Conservation (phyloP, 2,329 filamentous ascomycete species). For the Fusarium sp. region DNA sequence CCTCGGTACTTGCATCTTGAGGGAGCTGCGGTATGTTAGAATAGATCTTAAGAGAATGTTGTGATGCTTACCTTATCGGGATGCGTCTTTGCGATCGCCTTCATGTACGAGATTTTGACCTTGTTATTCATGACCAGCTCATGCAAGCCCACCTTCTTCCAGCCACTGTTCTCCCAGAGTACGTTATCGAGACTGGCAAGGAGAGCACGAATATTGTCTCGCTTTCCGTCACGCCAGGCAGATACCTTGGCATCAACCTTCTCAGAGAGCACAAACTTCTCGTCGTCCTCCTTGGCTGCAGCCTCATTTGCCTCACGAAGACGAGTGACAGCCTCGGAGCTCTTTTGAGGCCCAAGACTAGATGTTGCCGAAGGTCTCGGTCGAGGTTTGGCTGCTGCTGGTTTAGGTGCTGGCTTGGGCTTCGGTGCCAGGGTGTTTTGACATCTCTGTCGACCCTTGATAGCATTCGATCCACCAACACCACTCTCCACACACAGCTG, state of each 20-base stretch:
- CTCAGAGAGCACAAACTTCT: slow-evolving; percentile 91
- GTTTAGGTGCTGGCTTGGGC: slow-evolving; percentile 61
- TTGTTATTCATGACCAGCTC: slow-evolving; percentile 93
- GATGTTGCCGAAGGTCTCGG: slow-evolving; percentile 59
- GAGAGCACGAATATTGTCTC: slow-evolving; percentile 90
- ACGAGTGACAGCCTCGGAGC: slow-evolving; percentile 83
- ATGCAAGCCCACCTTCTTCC: slow-evolving; percentile 96
- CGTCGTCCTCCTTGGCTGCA: slow-evolving; percentile 88
- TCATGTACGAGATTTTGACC: slow-evolving; percentile 99
- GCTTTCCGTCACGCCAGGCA: slow-evolving; percentile 90
- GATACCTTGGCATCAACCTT: slow-evolving; percentile 83
- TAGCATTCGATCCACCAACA: slow-evolving; percentile 85
- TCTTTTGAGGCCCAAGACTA: slow-evolving; percentile 61
- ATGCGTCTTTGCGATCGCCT: slow-evolving; percentile 98
- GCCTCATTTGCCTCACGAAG: slow-evolving; percentile 87
- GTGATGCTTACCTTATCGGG: slow-evolving; percentile 86
- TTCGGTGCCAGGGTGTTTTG: slow-evolving; percentile 86
- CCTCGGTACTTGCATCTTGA: slow-evolving; percentile 74
- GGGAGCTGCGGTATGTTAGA: slow-evolving; percentile 63
- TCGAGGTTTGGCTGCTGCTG: slow-evolving; percentile 61
- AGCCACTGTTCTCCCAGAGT: slow-evolving; percentile 90
- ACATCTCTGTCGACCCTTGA: slow-evolving; percentile 88
- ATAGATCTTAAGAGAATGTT: neutral
- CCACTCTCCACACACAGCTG: slow-evolving; percentile 84
- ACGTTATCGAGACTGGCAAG: slow-evolving; percentile 89